Percentiles rank a stretch among this genome's conserved stretches.
Evolutionary conservation across 2,329 filamentous ascomycete species (phyloP).

Genomic region (Fragosphaeria purpurea): DNA sequence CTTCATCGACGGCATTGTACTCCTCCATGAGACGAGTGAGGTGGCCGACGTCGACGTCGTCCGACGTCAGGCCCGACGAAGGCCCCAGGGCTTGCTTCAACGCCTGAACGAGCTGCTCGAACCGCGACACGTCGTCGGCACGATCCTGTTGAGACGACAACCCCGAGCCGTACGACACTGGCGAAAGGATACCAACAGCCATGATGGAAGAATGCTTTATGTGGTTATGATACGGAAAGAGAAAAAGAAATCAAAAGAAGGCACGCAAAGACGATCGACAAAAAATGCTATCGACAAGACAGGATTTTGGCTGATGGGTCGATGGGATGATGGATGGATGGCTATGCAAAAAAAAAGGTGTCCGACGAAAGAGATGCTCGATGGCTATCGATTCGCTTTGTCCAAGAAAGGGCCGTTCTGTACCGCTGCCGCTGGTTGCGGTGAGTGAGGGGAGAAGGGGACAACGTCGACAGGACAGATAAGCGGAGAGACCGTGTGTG

Average conservation of each 20-base stretch:
- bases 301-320: too few relatives aligned
- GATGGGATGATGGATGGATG: neutral
- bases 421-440: too few relatives aligned
- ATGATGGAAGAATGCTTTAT: neutral
- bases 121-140: slow-evolving; percentile 32
- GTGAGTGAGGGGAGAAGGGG: too few relatives aligned
- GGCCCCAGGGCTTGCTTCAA: slow-evolving; percentile 68
- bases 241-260: too few relatives aligned
- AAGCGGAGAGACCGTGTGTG: too few relatives aligned
- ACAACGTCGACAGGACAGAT: too few relatives aligned
- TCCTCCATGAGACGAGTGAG: slow-evolving; percentile 63
- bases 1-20: slow-evolving; percentile 57
- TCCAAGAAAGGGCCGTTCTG: too few relatives aligned
- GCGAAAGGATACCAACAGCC: neutral
- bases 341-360: neutral
- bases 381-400: too few relatives aligned
- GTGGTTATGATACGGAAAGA: neutral
- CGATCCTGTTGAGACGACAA: neutral
- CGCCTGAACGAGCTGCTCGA: slow-evolving; percentile 61
- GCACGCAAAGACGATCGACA: too few relatives aligned
- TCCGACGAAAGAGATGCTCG: neutral
- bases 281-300: too few relatives aligned
- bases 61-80: slow-evolving; percentile 70
- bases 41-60: slow-evolving; percentile 66
- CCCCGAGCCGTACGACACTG: neutral